These are phyloP conservation scores for Corylus heterophylla DNA, from an alignment of 306 rosid genomes.

Conservation along the genomic window DNA sequence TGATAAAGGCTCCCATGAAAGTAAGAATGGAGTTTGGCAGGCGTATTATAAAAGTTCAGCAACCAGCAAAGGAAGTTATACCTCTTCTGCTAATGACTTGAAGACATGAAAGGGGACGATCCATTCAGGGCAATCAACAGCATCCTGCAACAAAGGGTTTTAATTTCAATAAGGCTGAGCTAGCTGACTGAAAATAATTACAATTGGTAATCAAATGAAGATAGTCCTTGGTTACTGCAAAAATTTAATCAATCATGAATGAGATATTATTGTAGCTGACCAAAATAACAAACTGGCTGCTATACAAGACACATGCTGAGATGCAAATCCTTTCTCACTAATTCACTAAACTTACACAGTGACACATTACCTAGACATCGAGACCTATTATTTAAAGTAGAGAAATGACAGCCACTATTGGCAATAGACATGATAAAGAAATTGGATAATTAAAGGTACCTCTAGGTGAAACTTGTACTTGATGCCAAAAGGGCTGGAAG, in stretches of 20 bases:
- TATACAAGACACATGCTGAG: neutral
- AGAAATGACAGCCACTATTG: neutral
- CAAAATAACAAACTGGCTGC: neutral
- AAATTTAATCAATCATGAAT: neutral
- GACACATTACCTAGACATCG: constrained; percentile 9
- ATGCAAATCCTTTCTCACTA: neutral
- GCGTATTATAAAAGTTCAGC: neutral
- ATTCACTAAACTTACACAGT: neutral
- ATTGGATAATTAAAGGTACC: constrained; percentile 41
- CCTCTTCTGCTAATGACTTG: constrained; percentile 92
- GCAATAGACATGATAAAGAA: neutral
- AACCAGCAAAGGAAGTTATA: constrained; percentile 20
- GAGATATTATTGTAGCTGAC: neutral
- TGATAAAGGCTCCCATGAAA: neutral
- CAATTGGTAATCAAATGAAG: constrained; percentile 1
- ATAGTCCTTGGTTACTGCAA: neutral
- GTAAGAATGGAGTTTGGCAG: neutral
- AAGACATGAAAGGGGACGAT: constrained; percentile 84
- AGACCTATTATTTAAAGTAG: neutral
- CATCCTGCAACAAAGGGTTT: constrained; percentile 62
- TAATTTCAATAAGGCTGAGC: constrained; percentile 7
- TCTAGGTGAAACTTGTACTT: constrained; percentile 90
- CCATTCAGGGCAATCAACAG: constrained; percentile 98
- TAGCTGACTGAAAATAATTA: neutral
- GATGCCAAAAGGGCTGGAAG: constrained; percentile 91